Evolutionary conservation across 164 flowering plant genomes (phyloP), one percentile per base, ranked within the genome.

Genomic region (Umbellularia californica): DNA sequence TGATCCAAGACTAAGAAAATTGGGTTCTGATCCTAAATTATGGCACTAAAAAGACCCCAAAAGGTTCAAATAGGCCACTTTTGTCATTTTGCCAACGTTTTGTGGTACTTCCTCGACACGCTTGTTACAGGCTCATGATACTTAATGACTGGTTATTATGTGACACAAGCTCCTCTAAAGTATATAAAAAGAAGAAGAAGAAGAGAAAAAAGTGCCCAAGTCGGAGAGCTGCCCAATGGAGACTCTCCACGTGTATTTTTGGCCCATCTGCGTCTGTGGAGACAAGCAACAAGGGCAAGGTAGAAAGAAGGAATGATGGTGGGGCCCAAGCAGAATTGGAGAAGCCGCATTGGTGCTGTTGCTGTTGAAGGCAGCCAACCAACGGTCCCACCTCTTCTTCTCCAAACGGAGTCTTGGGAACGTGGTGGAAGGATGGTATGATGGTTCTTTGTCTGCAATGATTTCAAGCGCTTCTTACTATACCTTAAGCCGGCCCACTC

Each of bases 331-430:
- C 75, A 70, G 81, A 71, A 79, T 84, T 83, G 71, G 74, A 71
- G 81, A 80, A 82, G 75, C 86, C 74, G 87, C 89, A 84, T 84
- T 72, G 65, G 79, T 65, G 74, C 74, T 75, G 77, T 81, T 82
- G 82, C 83, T 73, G 81, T 75, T 15, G 74, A 74, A 71, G 72
- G 75, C 80, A 82, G 78, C 81, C 83, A 80, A 62, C 82, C 30
- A 30, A 75, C 19, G 76, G 65, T 41, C 80, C 78, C 84, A 75
- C 79, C 70, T 80, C 27, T 50, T 41, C 5, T 41, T 20, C 58
- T 60, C 33, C 30, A 70, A 70, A 80, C 82, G 80, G 85, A 72
- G 71, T 71, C 25, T 35, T 11, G 60, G 13, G 24, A 72, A 71
- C 75, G 70, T 65, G 78, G 70, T 69, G 69, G 70, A 73, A 73